Percentiles rank a stretch among this genome's conserved stretches.
phyloP scores from a whole-genome alignment of 2,329 filamentous ascomycete species.

The Onygenales sp. region DNA sequence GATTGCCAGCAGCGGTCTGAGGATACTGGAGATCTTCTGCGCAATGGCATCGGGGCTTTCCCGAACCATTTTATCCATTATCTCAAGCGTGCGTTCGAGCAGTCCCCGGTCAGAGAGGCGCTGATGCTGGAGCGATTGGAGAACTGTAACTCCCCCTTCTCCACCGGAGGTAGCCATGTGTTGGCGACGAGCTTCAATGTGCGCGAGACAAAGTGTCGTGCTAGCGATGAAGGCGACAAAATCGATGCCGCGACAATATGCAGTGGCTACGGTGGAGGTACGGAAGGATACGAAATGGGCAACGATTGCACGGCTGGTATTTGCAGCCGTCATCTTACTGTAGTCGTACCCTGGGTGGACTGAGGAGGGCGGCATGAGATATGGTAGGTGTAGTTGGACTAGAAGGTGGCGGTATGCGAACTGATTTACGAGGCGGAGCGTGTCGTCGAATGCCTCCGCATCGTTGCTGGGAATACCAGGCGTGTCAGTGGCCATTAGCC shows the following conservation, averaged over 20 bases:
- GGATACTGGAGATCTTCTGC: slow-evolving; percentile 14
- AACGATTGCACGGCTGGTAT: slow-evolving; percentile 44
- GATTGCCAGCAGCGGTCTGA: slow-evolving; percentile 13
- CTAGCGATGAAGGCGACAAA: slow-evolving; percentile 19
- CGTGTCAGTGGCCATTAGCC: slow-evolving; percentile 25
- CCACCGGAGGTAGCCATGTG: neutral
- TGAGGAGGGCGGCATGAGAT: slow-evolving; percentile 37
- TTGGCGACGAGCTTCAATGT: slow-evolving; percentile 16
- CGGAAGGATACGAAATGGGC: slow-evolving; percentile 40
- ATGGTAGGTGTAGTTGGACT: slow-evolving; percentile 47
- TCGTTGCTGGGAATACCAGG: slow-evolving; percentile 1
- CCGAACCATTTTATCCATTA: slow-evolving; percentile 22
- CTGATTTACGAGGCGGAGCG: slow-evolving; percentile 35
- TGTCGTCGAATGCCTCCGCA: slow-evolving; percentile 20
- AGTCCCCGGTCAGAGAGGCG: slow-evolving; percentile 31
- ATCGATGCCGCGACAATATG: slow-evolving; percentile 18
- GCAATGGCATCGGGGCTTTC: slow-evolving; percentile 23
- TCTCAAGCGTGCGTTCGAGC: slow-evolving; percentile 28
- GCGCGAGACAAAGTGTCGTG: slow-evolving; percentile 17
- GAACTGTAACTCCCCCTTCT: slow-evolving; percentile 12
- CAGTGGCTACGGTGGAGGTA: slow-evolving; percentile 16
- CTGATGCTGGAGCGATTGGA: slow-evolving; percentile 26
- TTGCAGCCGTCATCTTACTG: slow-evolving; percentile 40
- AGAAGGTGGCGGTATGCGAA: slow-evolving; percentile 43
- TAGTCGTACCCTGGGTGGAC: slow-evolving; percentile 35